Evolutionary conservation across 2,329 filamentous ascomycete species (phyloP), one percentile per base, ranked within the genome.

Genomic region (Monosporascus sp.): DNA sequence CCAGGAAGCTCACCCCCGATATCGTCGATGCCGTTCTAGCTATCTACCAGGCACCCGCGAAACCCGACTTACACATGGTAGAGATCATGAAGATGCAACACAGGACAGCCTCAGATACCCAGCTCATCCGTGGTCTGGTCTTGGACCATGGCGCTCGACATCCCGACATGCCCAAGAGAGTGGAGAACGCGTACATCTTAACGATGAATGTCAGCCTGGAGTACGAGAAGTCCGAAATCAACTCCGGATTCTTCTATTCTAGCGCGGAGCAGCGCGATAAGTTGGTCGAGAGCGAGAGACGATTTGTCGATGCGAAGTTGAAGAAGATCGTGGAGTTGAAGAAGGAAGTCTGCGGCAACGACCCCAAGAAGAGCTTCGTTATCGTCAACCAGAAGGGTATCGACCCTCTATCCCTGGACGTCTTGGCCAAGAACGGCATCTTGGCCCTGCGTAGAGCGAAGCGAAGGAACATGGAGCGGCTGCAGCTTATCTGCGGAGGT

Each of bases 31-130:
- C 94, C 55, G 94, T 99, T 48, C 85, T 99, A 53, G 84, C 94
- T 60, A 99, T 99, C 71, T 92, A 97, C 78, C 83, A 91, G 71
- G 79, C 90, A 19, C 90, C 90, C 26, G 85, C 84, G 58, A 97
- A 97, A 78, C 95, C 95, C 53, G 94, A 99, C 75, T 75, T 99
- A 67, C 93, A 97, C 79, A 99, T 99, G 94, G 83, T 99, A 62
- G 94, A 99, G 76, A 97, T 99, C 66, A 99, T 99, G 94, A 97
- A 96, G 72, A 97, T 99, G 93, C 94, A 99, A 77, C 94, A 99
- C 78, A 89, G 93, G 64, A 91, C 90, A 50, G 92, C 93, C 55
- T 90, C 94, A 34, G 94, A 99, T 73, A 99, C 94, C 53, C 91
- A 96, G 73, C 84, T 99, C 55, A 97, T 99, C 72, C 86, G 89